Conservation (phyloP, 2,329 filamentous ascomycete species). For the Ophiostoma tasmaniense region DNA sequence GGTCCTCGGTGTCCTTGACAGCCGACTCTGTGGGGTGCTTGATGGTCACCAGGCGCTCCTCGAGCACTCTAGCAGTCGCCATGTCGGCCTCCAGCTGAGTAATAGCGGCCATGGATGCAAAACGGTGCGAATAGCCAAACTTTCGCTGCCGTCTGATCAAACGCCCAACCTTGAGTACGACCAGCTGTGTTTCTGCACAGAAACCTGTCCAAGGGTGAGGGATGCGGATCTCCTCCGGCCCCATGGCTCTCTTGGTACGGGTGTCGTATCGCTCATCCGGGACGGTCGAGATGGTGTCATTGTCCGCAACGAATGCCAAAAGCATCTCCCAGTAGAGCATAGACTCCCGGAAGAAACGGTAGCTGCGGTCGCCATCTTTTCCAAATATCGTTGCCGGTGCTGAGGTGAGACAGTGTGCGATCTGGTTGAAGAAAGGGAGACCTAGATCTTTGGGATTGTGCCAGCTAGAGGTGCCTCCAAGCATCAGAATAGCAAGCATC, state of each 20-base stretch:
- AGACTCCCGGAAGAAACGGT: conserved; percentile 44
- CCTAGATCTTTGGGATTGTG: conserved; percentile 45
- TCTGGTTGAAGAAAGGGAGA: conserved; percentile 42
- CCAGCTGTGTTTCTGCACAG: conserved; percentile 35
- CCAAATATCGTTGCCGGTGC: conserved; percentile 19
- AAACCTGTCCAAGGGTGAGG: conserved; percentile 44
- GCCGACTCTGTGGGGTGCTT: conserved; percentile 38
- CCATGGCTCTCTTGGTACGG: not conserved
- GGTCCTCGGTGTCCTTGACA: conserved; percentile 43
- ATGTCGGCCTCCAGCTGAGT: conserved; percentile 29
- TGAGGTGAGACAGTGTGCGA: conserved; percentile 31
- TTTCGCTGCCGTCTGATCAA: conserved; percentile 31
- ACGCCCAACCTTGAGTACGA: conserved; percentile 38
- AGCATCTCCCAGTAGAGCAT: conserved; percentile 53
- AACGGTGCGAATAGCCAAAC: conserved; percentile 27
- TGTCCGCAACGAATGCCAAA: conserved; percentile 44
- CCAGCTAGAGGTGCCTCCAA: conserved; percentile 47
- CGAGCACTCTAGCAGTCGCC: conserved; percentile 32
- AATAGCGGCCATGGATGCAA: conserved; percentile 26
- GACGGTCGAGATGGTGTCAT: conserved; percentile 29
- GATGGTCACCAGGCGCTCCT: conserved; percentile 38
- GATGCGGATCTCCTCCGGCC: conserved; percentile 23
- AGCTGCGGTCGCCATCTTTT: conserved; percentile 32
- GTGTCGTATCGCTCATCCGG: conserved; percentile 20
- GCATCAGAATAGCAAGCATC: conserved; percentile 43